phyloP scores from a whole-genome alignment of 2,329 filamentous ascomycete genomes.

The Penicillium brasilianum region DNA sequence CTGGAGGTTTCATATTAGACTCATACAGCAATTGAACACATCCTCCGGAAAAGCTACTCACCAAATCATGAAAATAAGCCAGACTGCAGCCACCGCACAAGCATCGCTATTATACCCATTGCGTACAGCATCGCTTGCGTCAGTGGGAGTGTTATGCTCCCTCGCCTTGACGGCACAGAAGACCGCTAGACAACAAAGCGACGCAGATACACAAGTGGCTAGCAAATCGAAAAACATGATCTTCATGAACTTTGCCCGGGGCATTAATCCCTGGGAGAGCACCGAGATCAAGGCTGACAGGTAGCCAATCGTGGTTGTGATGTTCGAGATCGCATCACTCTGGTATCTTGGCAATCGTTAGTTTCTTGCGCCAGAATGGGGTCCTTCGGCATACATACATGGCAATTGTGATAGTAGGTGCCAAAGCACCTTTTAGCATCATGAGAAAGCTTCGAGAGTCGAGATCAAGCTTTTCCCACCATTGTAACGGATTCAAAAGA shows the following conservation, averaged over 20 bases:
- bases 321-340: slow-evolving; percentile 58
- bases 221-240: slow-evolving; percentile 65
- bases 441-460: slow-evolving; percentile 35
- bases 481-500: slow-evolving; percentile 21
- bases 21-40: not conserved
- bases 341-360: slow-evolving; percentile 45
- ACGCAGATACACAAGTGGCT: slow-evolving; percentile 63
- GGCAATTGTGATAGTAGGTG: slow-evolving; percentile 61
- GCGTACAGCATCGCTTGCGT: slow-evolving; percentile 35
- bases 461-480: slow-evolving; percentile 34
- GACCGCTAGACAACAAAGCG: slow-evolving; percentile 65
- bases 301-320: slow-evolving; percentile 55
- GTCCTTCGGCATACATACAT: slow-evolving; percentile 55
- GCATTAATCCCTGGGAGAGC: slow-evolving; percentile 67
- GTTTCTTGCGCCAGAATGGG: not conserved
- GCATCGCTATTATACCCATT: slow-evolving; percentile 69
- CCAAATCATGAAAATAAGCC: slow-evolving; percentile 73
- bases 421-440: slow-evolving; percentile 59
- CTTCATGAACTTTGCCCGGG: slow-evolving; percentile 73
- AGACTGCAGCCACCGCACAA: slow-evolving; percentile 69
- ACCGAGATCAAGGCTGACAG: slow-evolving; percentile 69
- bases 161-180: slow-evolving; percentile 70
- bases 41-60: slow-evolving; percentile 1
- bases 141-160: slow-evolving; percentile 56
- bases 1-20: slow-evolving; percentile 17